A percentile compares a stretch with the other conserved stretches of the same genome.
phyloP scores from a whole-genome alignment of 805 yeast species.

The Dipodascopsis uninucleata region DNA sequence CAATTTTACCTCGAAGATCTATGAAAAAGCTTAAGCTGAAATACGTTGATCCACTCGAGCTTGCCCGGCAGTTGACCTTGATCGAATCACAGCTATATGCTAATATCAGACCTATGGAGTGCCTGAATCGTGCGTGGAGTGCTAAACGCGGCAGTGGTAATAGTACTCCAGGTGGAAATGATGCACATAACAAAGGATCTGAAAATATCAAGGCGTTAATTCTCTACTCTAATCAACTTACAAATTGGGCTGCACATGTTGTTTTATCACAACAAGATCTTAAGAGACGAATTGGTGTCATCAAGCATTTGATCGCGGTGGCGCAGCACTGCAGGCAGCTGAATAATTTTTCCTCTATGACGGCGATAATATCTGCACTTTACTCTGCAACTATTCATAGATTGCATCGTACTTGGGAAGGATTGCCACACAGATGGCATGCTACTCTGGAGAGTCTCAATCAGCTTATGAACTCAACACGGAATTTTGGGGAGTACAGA shows the following conservation, averaged over 20 bases:
- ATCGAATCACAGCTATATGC: conserved; percentile 66
- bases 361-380: conserved; percentile 84
- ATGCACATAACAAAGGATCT: conserved; percentile 14
- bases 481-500: conserved; percentile 83
- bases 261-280: conserved; percentile 63
- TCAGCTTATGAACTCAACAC: conserved; percentile 81
- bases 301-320: conserved; percentile 69
- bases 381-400: conserved; percentile 85
- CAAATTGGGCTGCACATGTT: conserved; percentile 76
- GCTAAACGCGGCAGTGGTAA: conserved; percentile 5
- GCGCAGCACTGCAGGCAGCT: conserved; percentile 63
- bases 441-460: conserved; percentile 63
- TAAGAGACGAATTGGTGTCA: conserved; percentile 62
- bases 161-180: neutral
- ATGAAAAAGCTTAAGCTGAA: conserved; percentile 40
- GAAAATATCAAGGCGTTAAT: conserved; percentile 49
- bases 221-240: conserved; percentile 69
- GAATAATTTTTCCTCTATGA: conserved; percentile 87
- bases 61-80: conserved; percentile 80
- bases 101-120: conserved; percentile 67
- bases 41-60: conserved; percentile 66
- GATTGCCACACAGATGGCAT: conserved; percentile 51
- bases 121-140: conserved; percentile 30
- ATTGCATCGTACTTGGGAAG: conserved; percentile 77
- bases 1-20: conserved; percentile 31